A percentile compares a stretch with the other conserved stretches of the same genome.
Evolutionary conservation across 352 stramenopile species (phyloP).

Genomic region (Phytophthora citricola): DNA sequence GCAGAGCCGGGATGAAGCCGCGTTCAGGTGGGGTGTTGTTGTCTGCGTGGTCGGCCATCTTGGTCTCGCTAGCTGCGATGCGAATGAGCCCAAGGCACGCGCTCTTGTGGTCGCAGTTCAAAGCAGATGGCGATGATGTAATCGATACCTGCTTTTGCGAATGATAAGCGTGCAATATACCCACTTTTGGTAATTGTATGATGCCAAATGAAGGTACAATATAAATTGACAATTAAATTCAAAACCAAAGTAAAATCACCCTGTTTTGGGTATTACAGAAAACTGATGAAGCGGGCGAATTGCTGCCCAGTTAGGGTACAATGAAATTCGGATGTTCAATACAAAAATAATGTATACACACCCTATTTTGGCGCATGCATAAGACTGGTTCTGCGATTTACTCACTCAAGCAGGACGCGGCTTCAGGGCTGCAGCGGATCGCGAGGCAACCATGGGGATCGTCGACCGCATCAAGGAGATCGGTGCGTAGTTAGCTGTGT

Average conservation of each 20-base stretch:
- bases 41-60: slow-evolving; percentile 32
- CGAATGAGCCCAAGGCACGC: slow-evolving; percentile 14
- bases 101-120: slow-evolving; percentile 28
- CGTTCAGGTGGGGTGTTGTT: slow-evolving; percentile 45
- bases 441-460: slow-evolving; percentile 86
- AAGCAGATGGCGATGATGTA: slow-evolving; percentile 21
- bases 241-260: no score
- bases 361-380: background rate
- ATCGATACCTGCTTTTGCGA: slow-evolving; percentile 1
- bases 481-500: slow-evolving; percentile 51
- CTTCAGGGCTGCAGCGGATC: slow-evolving; percentile 23
- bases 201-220: no score
- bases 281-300: no score
- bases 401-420: slow-evolving; percentile 27
- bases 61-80: slow-evolving; percentile 5
- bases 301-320: slow-evolving; percentile 1
- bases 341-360: background rate
- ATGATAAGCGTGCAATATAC: background rate
- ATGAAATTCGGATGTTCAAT: background rate
- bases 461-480: slow-evolving; percentile 95
- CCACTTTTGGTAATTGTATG: no score
- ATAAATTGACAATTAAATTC: no score
- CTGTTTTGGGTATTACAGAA: no score
- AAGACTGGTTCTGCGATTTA: slow-evolving; percentile 26
- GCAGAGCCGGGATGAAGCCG: slow-evolving; percentile 70